Evolutionary conservation across 2,329 filamentous ascomycete genomes (phyloP).

Genomic region (Aspergillus arachidicola): DNA sequence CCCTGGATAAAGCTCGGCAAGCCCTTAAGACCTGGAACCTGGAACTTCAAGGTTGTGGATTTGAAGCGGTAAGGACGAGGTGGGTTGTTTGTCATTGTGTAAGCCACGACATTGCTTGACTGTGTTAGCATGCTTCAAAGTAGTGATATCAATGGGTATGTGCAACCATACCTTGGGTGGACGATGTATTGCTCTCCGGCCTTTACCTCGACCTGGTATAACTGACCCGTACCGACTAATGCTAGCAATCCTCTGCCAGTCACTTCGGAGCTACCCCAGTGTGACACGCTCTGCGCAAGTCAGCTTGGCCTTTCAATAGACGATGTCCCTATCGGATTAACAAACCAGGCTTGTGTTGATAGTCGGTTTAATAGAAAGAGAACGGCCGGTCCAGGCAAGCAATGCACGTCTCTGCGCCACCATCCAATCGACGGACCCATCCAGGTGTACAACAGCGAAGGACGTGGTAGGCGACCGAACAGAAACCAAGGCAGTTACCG

Average conservation of each 20-base stretch:
- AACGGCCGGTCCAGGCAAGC: constrained; percentile 95
- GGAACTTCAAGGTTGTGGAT: constrained; percentile 72
- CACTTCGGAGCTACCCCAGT: constrained; percentile 89
- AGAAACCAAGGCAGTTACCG: constrained; percentile 84
- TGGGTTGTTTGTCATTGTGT: constrained; percentile 72
- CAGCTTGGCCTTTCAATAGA: constrained; percentile 30
- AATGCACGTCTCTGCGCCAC: constrained; percentile 83
- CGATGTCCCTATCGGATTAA: background rate
- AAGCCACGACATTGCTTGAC: constrained; percentile 80
- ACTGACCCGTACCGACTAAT: constrained; percentile 81
- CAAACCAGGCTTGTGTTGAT: constrained; percentile 71
- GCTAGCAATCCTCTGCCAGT: constrained; percentile 87
- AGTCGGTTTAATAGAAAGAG: constrained; percentile 72
- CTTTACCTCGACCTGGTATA: constrained; percentile 80
- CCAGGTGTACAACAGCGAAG: constrained; percentile 83
- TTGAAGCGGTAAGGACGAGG: constrained; percentile 88
- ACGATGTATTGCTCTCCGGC: constrained; percentile 88
- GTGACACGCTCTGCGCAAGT: constrained; percentile 64
- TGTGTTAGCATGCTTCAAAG: constrained; percentile 10
- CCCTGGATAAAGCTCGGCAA: constrained; percentile 67
- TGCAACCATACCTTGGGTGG: constrained; percentile 65
- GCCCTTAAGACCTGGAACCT: constrained; percentile 68
- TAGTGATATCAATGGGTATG: background rate
- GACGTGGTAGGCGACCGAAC: constrained; percentile 85
- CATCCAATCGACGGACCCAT: constrained; percentile 96